Conservation (phyloP, 345 rosid species). For the Nephelium lappaceum region DNA sequence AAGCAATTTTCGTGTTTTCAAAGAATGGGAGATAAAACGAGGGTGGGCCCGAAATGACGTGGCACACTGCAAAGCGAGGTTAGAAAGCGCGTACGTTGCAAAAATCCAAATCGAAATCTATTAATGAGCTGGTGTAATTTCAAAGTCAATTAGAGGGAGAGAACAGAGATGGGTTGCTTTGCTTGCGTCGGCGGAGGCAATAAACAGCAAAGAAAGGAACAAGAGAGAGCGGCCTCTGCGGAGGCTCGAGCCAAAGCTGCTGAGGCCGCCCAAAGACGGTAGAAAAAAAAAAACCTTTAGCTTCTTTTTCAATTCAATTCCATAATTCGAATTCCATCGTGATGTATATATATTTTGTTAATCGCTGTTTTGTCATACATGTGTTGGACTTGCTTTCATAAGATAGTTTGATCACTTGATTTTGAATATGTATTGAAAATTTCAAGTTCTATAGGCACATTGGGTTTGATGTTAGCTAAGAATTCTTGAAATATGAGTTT, state of each 20-base stretch:
- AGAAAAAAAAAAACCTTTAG: background rate
- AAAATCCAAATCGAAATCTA: background rate
- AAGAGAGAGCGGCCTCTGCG: slow-evolving; percentile 67
- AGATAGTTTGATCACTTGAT: background rate
- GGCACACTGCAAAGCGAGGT: background rate
- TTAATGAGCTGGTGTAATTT: background rate
- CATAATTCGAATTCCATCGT: background rate
- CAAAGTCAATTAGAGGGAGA: background rate
- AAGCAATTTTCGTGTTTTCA: background rate
- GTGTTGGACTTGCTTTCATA: background rate
- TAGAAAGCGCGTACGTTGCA: slow-evolving; percentile 1
- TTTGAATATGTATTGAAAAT: background rate
- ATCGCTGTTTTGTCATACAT: background rate
- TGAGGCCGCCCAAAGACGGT: slow-evolving; percentile 96
- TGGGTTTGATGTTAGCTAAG: background rate
- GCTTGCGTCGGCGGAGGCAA: slow-evolving; percentile 68
- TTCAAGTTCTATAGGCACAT: background rate
- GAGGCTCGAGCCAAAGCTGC: slow-evolving; percentile 98
- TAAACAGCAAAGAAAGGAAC: slow-evolving; percentile 63
- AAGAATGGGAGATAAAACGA: background rate
- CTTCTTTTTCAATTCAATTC: background rate
- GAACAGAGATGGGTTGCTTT: slow-evolving; percentile 58
- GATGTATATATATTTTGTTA: background rate
- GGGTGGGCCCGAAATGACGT: background rate
- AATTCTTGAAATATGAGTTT: background rate